Percentiles rank a stretch among this genome's conserved stretches.
These are phyloP conservation scores for Thelonectria blattea DNA, from an alignment of 2,329 filamentous ascomycete species.

Conservation along the genomic window DNA sequence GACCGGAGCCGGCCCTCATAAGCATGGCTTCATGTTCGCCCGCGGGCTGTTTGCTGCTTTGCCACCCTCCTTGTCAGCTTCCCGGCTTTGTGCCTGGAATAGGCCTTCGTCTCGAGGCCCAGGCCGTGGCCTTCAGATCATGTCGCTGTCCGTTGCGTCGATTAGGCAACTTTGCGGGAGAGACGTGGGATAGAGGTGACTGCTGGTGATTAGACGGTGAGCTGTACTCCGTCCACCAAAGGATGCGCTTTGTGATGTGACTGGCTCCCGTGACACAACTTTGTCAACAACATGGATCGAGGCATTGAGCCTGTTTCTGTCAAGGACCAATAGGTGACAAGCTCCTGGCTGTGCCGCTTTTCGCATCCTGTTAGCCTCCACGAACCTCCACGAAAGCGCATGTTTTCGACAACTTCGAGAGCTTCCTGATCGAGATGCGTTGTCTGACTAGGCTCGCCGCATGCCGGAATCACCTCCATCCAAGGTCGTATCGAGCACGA, in stretches of 20 bases:
- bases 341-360: neutral
- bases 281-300: neutral
- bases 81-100: neutral
- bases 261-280: neutral
- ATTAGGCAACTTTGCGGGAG: too few species aligned
- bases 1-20: neutral
- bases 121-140: too few species aligned
- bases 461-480: neutral
- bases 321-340: too few species aligned
- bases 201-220: too few species aligned
- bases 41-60: too few species aligned
- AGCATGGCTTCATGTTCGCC: neutral
- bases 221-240: too few species aligned
- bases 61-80: neutral
- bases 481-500: neutral
- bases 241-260: too few species aligned
- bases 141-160: too few species aligned
- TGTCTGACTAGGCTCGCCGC: neutral
- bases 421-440: neutral
- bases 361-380: neutral
- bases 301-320: too few species aligned
- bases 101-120: neutral
- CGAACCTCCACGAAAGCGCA: neutral
- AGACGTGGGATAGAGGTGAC: too few species aligned
- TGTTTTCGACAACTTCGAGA: too few species aligned